Percentiles rank a stretch among this genome's conserved stretches.
Evolutionary conservation across 257 asterid genomes (phyloP).

Genomic region (Capsicum baccatum): DNA sequence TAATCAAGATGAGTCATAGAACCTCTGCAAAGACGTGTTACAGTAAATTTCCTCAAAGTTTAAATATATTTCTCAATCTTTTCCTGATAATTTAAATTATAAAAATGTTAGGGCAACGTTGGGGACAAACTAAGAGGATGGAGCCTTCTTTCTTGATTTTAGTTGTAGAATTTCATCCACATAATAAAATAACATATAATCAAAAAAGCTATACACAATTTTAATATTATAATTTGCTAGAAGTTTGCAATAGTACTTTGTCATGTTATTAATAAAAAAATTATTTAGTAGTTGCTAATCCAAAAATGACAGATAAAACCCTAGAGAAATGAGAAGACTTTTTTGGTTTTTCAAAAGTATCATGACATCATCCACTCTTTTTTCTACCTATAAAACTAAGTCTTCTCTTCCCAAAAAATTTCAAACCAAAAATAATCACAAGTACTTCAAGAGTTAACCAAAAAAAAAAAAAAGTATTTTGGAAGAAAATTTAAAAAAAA

Average conservation of each 20-base stretch:
- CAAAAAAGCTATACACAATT: slow-evolving; percentile 46
- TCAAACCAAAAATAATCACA: slow-evolving; percentile 29
- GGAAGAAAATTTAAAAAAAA: slow-evolving; percentile 20
- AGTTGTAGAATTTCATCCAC: slow-evolving; percentile 43
- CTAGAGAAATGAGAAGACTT: slow-evolving; percentile 56
- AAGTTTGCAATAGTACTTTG: slow-evolving; percentile 48
- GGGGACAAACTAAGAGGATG: slow-evolving; percentile 53
- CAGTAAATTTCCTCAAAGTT: no score
- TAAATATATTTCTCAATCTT: no score
- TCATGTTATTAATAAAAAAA: slow-evolving; percentile 37
- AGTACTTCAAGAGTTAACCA: slow-evolving; percentile 35
- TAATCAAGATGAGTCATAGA: no score
- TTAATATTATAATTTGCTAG: slow-evolving; percentile 36
- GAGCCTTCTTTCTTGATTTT: slow-evolving; percentile 50
- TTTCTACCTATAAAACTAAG: slow-evolving; percentile 71
- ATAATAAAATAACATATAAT: slow-evolving; percentile 44
- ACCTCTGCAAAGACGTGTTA: no score
- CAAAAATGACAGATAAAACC: slow-evolving; percentile 65
- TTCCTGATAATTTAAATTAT: no score
- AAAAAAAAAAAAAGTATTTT: not conserved
- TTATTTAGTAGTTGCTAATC: slow-evolving; percentile 54
- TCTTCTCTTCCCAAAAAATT: slow-evolving; percentile 60
- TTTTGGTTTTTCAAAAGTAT: slow-evolving; percentile 51
- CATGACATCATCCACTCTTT: slow-evolving; percentile 57
- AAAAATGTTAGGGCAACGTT: not conserved